Base-by-base conservation (phyloP, 2,329 filamentous ascomycete genomes). In the Lachnellula cervina region DNA sequence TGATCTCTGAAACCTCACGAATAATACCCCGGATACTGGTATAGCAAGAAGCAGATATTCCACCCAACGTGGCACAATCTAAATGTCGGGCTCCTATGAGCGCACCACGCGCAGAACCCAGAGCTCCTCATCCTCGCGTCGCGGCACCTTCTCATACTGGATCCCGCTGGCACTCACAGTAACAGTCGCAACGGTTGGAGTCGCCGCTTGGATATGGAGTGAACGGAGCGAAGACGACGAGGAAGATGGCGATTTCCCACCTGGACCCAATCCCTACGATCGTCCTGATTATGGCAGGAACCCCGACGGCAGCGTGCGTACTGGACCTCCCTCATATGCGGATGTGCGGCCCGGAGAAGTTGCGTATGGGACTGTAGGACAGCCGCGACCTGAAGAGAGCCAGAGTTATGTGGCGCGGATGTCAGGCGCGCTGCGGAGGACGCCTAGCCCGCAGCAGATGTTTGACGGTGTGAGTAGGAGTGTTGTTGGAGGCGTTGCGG, bases 141-240 rank as follows among this genome's bases (percentile, higher is more conserved):
- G 80, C 72, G 77, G 80, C 70, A 80, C 83, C 63, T 82, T 89
- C 74, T 82, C 86, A 68, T 93, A 95, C 75, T 97, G 92, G 90
- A 83, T 96, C 58, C 93, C 93, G 60, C 80, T 97, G 55, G 87
- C 86, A 62, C 74, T 96, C 62, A 97, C 92, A 49, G 84, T 96
- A 56, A 92, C 90, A 47, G 84, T 95, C 64, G 93, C 93, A 58
- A 90, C 92, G 21, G 86, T 89, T 54, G 91, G 92, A 35, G 75
- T 96, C 48, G 92, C 87, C 51, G 90, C 90, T 55, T 97, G 93
- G 93, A 84, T 92, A 58, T 96, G 91, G 91, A 95, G 88, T 71
- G 91, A 96, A 74, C 87, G 90, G 67, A 83, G 80, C 67, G 86
- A 89, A 62, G 82, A 86, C 56, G 86, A 90, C 52, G 28, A 32